Base-by-base conservation (phyloP, 108 stramenopile species). In the Chaetoceros tenuissimus region DNA sequence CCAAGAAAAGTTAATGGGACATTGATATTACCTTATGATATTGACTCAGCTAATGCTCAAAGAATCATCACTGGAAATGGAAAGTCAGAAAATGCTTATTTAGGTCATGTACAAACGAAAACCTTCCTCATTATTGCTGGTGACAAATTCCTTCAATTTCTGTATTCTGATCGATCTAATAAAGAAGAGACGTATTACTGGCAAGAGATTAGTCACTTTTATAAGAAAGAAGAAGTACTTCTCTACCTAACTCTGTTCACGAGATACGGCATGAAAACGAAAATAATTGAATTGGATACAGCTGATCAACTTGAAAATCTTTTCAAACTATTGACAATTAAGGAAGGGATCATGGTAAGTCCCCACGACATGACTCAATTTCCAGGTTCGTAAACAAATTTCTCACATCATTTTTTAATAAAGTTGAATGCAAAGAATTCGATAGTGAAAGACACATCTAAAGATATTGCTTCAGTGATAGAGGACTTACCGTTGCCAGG, bases 151-250 rank as follows among this genome's bases (percentile, higher is more conserved):
- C 67, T 89, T 8, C n/a, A n/a, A n/a, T 89, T 78, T 78, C 72
- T 74, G 0, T 77, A 80, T 49, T 77, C 81, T 55, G 48, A 68
- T 0, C 59, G 72, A 19, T 69, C 76, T 29, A 54, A 80, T 21
- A 78, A 85, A 20, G 73, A 84, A 21, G 81, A 75, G 78, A 78
- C 81, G 28, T 72, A 82, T 19, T 68, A 59, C 43, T 89, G 88
- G 88, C 78, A 73, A 57, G 81, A 85, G 46, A 79, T 89, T n/a
- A 76, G 75, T 57, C 75, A 85, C 55, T 85, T 81, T 56, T 74
- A 69, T 13, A 54, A 51, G 21, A 46, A 55, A 30, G 57, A 69
- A 2, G 72, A 63, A 26, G 69, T 68, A n/a, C 51, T 51, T 28
- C 43, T 89, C 56, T 67, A 67, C 0, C 69, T 89, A 16, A 71